phyloP scores from a whole-genome alignment of 352 stramenopile genomes.

The Globisporangium apiculatum region DNA sequence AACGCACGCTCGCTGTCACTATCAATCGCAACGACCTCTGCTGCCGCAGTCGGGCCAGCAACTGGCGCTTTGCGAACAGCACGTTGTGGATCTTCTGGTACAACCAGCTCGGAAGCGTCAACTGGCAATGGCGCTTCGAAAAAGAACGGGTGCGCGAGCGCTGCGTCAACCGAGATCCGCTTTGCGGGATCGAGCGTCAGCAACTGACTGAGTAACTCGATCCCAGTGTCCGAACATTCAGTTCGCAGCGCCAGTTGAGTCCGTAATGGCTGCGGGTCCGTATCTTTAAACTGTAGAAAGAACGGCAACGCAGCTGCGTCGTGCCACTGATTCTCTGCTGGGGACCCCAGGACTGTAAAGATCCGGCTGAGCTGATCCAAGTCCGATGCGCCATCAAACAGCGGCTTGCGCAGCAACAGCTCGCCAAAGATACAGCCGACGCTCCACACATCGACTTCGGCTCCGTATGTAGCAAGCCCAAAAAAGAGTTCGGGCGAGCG shows the following conservation, averaged over 20 bases:
- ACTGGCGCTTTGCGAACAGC: neutral
- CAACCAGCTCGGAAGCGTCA: conserved; percentile 19
- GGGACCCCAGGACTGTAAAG: conserved; percentile 57
- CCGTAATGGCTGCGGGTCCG: conserved; percentile 39
- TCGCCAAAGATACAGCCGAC: conserved; percentile 78
- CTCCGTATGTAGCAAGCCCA: conserved; percentile 49
- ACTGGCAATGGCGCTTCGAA: conserved; percentile 29
- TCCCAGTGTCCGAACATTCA: conserved; percentile 20
- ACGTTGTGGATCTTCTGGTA: conserved; percentile 21
- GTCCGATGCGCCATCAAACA: conserved; percentile 64
- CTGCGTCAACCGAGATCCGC: conserved; percentile 42
- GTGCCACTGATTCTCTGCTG: conserved; percentile 54
- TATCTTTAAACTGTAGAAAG: conserved; percentile 68
- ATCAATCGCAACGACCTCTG: conserved; percentile 1
- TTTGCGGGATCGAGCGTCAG: conserved; percentile 53
- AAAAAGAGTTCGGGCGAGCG: conserved; percentile 76
- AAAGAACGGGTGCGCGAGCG: conserved; percentile 64
- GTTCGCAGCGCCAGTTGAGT: conserved; percentile 44
- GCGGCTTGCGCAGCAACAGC: conserved; percentile 49
- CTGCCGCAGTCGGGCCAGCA: too few relatives aligned
- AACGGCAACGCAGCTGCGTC: conserved; percentile 53
- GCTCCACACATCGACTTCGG: conserved; percentile 70
- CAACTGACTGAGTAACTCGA: conserved; percentile 47
- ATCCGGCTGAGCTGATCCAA: conserved; percentile 79
- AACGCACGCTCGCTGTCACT: conserved; percentile 12